Base-by-base conservation (phyloP, 2,329 filamentous ascomycete species). In the Shiraia bambusicola region DNA sequence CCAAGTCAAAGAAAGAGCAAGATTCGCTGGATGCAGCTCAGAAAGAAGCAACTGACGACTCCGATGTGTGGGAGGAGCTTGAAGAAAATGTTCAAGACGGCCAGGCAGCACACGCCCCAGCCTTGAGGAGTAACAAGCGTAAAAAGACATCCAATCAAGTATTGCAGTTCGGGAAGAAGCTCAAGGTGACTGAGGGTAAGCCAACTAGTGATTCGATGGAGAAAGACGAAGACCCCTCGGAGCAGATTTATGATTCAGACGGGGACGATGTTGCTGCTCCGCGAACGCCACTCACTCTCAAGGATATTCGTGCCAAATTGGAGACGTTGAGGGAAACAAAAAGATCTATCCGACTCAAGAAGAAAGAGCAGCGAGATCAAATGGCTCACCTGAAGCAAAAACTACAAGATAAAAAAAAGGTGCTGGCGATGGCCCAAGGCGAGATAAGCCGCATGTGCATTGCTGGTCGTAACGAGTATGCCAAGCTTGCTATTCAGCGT, bases 391-490 rank as follows among this genome's bases (percentile, higher is more conserved):
- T 22, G 19, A 53, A 50, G 25, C 45, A 59, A 11, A 37, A 60
- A 12, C 54, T 71, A 6, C 45, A 42, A 2, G 52, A 56, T 11
- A 40, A 69, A 5, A 50, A 71, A 9, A 41, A 55, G 1, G 57
- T 67, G 25, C 46, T 63, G 11, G 54, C 54, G 2, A 45, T 56
- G 1, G 57, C 73, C 12, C 54, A 69, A 29, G 64, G 60, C 8
- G 42, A 69, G 25, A 59, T 69, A 40, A 69, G 56, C 29, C 61
- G 58, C 2, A 56, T 72, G 2, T 77, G 81, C 46, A 81, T 85
- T 40, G 64, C 69, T 12, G 74, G 72, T 4, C 71, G 82, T 16
- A 86, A 85, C 37, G 56, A 74, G 0, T 82, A 80, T 44, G 77
- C 79, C 0, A 77, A 74, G 38, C 55, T 54, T 0, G 74, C 73